Conservation (phyloP, 78 protist species). For the Dictyostelium brefeldianum region DNA sequence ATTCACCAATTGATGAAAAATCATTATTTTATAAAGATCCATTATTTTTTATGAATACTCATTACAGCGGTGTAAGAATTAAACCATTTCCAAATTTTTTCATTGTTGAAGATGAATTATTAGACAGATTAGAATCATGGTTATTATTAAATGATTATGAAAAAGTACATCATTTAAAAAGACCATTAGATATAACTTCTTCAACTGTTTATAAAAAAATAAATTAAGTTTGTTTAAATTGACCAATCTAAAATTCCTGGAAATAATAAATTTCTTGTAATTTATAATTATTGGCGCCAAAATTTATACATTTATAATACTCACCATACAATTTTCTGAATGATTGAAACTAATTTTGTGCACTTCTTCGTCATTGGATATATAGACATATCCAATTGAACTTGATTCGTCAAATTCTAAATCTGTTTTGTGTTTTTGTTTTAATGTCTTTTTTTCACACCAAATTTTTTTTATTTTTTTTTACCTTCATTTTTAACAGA, state of each 20-base stretch:
- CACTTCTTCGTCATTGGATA: too few species aligned
- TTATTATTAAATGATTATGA: background rate
- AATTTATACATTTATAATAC: too few species aligned
- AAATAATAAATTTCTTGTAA: background rate
- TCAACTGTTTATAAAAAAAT: constrained; percentile 14
- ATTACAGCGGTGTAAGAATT: background rate
- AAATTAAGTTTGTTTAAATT: background rate
- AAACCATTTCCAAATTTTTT: constrained; percentile 31
- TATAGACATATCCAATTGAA: too few species aligned
- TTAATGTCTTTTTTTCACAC: too few species aligned
- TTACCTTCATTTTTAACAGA: background rate
- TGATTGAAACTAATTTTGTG: too few species aligned
- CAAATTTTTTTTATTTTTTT: background rate
- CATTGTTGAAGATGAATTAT: constrained; percentile 37
- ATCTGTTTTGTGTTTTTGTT: too few species aligned
- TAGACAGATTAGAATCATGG: background rate
- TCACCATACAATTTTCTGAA: too few species aligned
- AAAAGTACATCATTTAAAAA: background rate
- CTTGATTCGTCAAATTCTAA: too few species aligned
- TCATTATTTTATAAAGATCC: constrained; percentile 38
- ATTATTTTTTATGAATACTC: constrained; percentile 5
- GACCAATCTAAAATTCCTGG: background rate
- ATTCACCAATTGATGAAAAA: constrained; percentile 35
- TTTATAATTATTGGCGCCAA: too few species aligned
- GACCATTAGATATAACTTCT: constrained; percentile 22